phyloP scores from a whole-genome alignment of 306 rosid genomes.

The Prunus campanulata region DNA sequence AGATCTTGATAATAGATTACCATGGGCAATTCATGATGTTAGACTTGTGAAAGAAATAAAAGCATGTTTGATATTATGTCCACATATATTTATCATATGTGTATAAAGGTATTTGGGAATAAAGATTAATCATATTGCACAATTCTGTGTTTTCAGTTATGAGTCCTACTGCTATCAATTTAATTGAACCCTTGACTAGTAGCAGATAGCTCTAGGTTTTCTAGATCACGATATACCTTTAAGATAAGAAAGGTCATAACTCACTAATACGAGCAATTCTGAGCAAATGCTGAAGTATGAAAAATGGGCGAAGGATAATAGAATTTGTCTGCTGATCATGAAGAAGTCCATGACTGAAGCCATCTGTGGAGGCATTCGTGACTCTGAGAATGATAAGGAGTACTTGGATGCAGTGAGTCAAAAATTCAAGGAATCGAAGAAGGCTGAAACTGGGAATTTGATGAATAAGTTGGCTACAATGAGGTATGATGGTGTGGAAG shows the following conservation, averaged over 20 bases:
- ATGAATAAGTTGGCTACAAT: background rate
- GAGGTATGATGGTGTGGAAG: background rate
- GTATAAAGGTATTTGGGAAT: too few relatives aligned
- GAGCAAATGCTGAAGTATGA: background rate
- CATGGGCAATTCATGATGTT: too few relatives aligned
- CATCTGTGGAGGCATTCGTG: background rate
- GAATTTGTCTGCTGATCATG: background rate
- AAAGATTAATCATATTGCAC: too few relatives aligned
- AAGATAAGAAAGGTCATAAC: background rate
- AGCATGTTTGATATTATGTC: too few relatives aligned
- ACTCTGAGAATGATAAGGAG: background rate
- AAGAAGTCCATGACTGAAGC: background rate
- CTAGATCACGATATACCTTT: background rate
- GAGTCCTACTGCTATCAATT: too few relatives aligned
- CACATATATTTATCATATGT: too few relatives aligned
- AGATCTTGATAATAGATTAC: too few relatives aligned
- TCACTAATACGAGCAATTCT: background rate
- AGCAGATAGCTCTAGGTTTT: background rate
- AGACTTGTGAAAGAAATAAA: too few relatives aligned
- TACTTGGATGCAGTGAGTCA: background rate
- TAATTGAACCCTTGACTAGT: background rate
- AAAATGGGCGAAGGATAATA: background rate
- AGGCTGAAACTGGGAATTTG: background rate
- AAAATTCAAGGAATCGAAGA: constrained; percentile 7
- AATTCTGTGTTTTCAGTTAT: too few relatives aligned